Conservation (phyloP, 805 yeast species). For the Wickerhamiella musiphila region DNA sequence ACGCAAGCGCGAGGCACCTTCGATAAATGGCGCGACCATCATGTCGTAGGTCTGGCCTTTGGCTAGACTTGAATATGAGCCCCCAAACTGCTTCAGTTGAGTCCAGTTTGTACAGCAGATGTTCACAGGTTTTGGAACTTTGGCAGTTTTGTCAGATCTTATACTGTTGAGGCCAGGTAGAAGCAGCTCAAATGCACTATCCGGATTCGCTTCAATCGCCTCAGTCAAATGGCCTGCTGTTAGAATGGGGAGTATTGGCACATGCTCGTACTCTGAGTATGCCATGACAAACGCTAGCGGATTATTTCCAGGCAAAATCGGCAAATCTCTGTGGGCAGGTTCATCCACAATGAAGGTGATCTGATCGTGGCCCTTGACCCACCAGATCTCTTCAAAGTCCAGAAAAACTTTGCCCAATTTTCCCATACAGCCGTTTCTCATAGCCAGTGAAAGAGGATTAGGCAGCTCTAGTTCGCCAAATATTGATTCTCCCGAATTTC, state of each 20-base stretch:
- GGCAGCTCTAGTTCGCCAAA: slow-evolving; percentile 25
- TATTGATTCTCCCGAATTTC: slow-evolving; percentile 7
- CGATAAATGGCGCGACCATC: slow-evolving; percentile 39
- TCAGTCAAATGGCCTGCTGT: slow-evolving; percentile 61
- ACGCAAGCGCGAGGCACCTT: slow-evolving; percentile 41
- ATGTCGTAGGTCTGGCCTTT: slow-evolving; percentile 57
- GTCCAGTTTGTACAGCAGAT: slow-evolving; percentile 50
- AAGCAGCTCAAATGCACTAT: slow-evolving; percentile 38
- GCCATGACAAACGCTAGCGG: slow-evolving; percentile 50
- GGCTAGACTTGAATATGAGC: slow-evolving; percentile 58
- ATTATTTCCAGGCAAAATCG: slow-evolving; percentile 30
- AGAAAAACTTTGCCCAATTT: slow-evolving; percentile 56
- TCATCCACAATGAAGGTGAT: slow-evolving; percentile 29
- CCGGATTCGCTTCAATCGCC: slow-evolving; percentile 33
- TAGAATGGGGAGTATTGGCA: slow-evolving; percentile 43
- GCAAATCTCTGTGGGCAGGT: slow-evolving; percentile 5
- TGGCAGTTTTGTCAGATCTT: slow-evolving; percentile 11
- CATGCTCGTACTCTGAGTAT: slow-evolving; percentile 25
- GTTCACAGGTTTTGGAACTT: slow-evolving; percentile 25
- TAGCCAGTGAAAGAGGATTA: slow-evolving; percentile 20
- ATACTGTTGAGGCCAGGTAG: slow-evolving; percentile 30
- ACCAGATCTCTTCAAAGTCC: slow-evolving; percentile 45
- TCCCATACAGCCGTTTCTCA: slow-evolving; percentile 40
- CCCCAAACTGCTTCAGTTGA: slow-evolving; percentile 44
- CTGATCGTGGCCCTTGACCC: slow-evolving; percentile 38